Percentiles rank a stretch among this genome's conserved stretches.
These are phyloP conservation scores for Tulasnella sp. DNA, from an alignment of 768 basidiomycete genomes.

Conservation along the genomic window DNA sequence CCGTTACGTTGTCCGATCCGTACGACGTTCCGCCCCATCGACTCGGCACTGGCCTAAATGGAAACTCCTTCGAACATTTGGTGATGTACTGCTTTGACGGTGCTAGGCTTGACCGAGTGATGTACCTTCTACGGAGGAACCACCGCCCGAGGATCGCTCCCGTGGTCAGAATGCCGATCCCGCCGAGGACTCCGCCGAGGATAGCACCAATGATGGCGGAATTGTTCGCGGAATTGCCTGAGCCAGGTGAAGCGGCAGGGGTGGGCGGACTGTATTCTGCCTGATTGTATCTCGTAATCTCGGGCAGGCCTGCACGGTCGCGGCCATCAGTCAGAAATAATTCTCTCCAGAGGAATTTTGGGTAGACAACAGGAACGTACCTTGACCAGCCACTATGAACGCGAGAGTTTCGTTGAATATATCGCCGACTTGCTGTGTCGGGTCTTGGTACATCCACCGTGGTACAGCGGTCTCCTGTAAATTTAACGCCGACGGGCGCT, in stretches of 20 bases:
- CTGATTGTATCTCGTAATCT: background rate
- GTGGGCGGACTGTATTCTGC: background rate
- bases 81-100: slow-evolving; percentile 31
- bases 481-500: slow-evolving; percentile 6
- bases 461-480: slow-evolving; percentile 27
- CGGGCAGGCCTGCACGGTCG: background rate
- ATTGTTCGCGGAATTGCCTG: background rate
- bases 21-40: slow-evolving; percentile 20
- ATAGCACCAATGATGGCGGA: slow-evolving; percentile 29
- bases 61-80: slow-evolving; percentile 33
- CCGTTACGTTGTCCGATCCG: background rate
- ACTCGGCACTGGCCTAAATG: background rate
- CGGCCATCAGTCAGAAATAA: background rate
- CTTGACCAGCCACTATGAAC: background rate
- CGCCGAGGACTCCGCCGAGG: slow-evolving; percentile 21
- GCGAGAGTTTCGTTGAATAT: slow-evolving; percentile 27
- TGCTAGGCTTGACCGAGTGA: slow-evolving; percentile 14
- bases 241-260: background rate
- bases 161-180: background rate
- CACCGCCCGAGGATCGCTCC: background rate
- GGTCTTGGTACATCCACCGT: slow-evolving; percentile 31
- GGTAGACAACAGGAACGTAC: background rate
- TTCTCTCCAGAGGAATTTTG: background rate
- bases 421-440: background rate
- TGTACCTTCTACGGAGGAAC: background rate